Evolutionary conservation across 768 basidiomycete genomes (phyloP), one percentile per base, ranked within the genome.

Genomic region (Serendipita sp.): DNA sequence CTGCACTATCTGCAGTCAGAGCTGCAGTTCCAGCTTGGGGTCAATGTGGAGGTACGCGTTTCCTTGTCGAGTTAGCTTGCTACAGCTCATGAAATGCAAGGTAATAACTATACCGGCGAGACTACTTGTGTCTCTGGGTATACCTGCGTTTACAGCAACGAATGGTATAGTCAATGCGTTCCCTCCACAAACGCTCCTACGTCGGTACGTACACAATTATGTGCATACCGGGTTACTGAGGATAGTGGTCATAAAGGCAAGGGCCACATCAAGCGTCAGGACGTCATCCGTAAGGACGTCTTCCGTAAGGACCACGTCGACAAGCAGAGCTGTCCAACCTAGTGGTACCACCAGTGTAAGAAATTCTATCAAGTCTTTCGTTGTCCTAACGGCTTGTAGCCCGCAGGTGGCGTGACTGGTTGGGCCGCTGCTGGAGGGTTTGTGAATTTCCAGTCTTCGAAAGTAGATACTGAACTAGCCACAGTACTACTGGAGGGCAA

Each of bases 401-500:
- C n/a, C n/a, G n/a, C n/a, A n/a, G n/a, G n/a, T 11, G 48, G 26
- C 48, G 28, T 51, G 48, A 26, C 28, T 28, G 48, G 48, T 14
- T 51, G 28, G 11, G 48, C 48, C 9, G 48, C 48, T 9, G 9
- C 11, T 11, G 48, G 48, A 51, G 48, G 48, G 48, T 51, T 16
- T 11, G 48, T 14, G 22, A 24, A 13, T 9, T 51, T n/a, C n/a
- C 9, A 51, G 9, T 16, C 13, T 42, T 62, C 13, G 9, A 11
- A 16, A 16, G 17, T n/a, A 56, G 13, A 16, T 9, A 24, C 48
- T 51, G 26, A 26, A 41, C 3, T 22, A 38, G 41, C 53, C 41
- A 11, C 45, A 77, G 78, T 22, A 79, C 78, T 2, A 71, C 73
- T 34, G 78, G 77, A 17, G 78, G 78, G 34, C 74, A 72, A 41